Evolutionary conservation across 768 basidiomycete species (phyloP), one percentile per base, ranked within the genome.

Genomic region (Tephrocybe sp.): DNA sequence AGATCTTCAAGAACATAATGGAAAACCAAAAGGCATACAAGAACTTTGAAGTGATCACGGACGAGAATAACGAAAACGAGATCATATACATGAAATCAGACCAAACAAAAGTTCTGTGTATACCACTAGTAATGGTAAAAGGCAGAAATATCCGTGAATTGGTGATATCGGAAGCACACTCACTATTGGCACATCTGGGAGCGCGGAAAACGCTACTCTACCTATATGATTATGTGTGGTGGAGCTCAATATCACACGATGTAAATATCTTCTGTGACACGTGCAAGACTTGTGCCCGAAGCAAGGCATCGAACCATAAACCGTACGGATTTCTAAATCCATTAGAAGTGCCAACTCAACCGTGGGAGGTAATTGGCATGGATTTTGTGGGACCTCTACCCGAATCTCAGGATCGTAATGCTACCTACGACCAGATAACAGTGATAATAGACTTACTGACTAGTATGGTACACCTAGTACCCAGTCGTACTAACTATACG

Each of bases 221-320:
- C 29, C 53, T 71, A 0, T 37, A 54, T 2, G 57, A 69, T 19
- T 38, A 64, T 21, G 63, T 69, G 6, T 71, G 69, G 68, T 70
- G 71, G 71, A 63, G 61, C 13, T 30, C 46, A 0, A 64, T 72
- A 50, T 55, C 43, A 0, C 1, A 29, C 0, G 16, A 36, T 15
- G 4, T 16, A 6, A 5, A 16, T 5, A 15, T 7, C 5, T 69
- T 42, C 40, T 67, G 66, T 58, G 61, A 64, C 57, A 2, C 66
- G 52, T 50, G 56, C 11, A 37, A 24, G 11, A 53, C 45, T 7
- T 59, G 57, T 29, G 41, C 45, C n/a, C 15, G 34, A 18, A 49
- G 47, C 6, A 62, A 62, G 21, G 53, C 49, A 0, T 10, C 21
- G 0, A 57, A 46, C 11, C 57, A 63, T 18, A 48, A 50, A 21